Conservation (phyloP, 2,329 filamentous ascomycete genomes). For the Furcasterigmium furcatum region DNA sequence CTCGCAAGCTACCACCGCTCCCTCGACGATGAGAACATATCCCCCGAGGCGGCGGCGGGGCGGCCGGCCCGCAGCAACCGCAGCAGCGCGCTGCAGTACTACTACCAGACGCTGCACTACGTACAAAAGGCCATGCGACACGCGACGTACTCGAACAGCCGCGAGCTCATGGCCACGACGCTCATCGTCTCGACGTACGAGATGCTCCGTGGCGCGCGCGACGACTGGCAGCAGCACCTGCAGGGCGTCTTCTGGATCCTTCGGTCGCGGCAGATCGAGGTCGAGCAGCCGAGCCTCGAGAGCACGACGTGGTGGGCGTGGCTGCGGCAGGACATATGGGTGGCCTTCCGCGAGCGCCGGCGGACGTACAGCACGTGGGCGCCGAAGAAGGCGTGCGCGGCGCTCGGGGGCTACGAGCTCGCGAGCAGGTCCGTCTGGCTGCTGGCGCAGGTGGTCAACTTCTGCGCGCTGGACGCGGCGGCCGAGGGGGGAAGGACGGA, state of each 20-base stretch:
- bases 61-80: conserved; percentile 11
- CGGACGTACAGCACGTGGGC: conserved; percentile 56
- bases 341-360: conserved; percentile 56
- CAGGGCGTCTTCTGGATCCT: conserved; percentile 66
- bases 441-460: conserved; percentile 54
- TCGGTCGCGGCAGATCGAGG: conserved; percentile 56
- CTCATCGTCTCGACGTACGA: conserved; percentile 7
- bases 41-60: too few relatives aligned
- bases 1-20: conserved; percentile 19
- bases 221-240: conserved; percentile 58
- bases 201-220: conserved; percentile 26
- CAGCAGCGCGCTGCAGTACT: conserved; percentile 42
- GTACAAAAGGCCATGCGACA: conserved; percentile 58
- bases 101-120: conserved; percentile 61
- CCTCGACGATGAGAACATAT: conserved; percentile 2
- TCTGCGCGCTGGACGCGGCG: conserved; percentile 38
- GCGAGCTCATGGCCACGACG: conserved; percentile 56
- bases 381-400: conserved; percentile 42
- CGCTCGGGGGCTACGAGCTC: conserved; percentile 49
- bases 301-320: conserved; percentile 64
- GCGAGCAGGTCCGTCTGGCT: conserved; percentile 51
- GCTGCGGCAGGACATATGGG: conserved; percentile 63
- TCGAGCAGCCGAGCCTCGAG: conserved; percentile 51
- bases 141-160: conserved; percentile 52
- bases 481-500: conserved; percentile 5